Evolutionary conservation across 1,284 basidiomycete species (phyloP), one percentile per base, ranked within the genome.

Genomic region (Ceratobasidium sp.): DNA sequence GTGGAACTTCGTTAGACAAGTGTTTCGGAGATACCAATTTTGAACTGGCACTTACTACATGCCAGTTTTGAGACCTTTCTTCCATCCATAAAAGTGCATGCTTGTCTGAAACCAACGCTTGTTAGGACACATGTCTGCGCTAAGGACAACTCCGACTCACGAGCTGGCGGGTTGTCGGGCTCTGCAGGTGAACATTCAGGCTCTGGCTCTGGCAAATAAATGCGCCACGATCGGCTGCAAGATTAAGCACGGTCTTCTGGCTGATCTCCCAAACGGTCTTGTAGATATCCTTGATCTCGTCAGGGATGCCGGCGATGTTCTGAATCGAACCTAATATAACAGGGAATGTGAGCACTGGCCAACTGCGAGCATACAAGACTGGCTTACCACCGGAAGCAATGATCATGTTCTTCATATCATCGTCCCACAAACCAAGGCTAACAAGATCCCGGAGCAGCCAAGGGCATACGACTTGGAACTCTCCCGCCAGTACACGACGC

Each of bases 1-100:
- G 72, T 8, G 13, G 23, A 16, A 18, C 16, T 6, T 2, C 23
- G 61, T 57, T 41, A 62, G 46, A 1, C 6, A 46, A 32, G 38
- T 26, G 13, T 49, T 11, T 43, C 26, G 41, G 32, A 14, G 32
- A 28, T 35, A 43, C 14, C 13, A 18, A 30, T 23, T 18, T 43
- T n/a, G 32, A 28, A 73, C 70, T 13, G 26, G 46, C 44, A 74
- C 74, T 49, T 75, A 79, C 75, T 94, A 95, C 91, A 96, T 95
- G 77, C 95, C 98, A 0, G 98, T 99, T 90, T 99, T 99, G 80
- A 99, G 85, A 32, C 98, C 98, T 83, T 95, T 95, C 89, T 98
- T 98, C 98, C 97, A 99, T 28, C 96, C 98, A 82, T 99, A 98
- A 84, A 99, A 99, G 85, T 99, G 98, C 97, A 98, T 99, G 78